Evolutionary conservation across 495 filamentous ascomycete genomes (phyloP).

Genomic region (Hypoxylon crocopeplum): DNA sequence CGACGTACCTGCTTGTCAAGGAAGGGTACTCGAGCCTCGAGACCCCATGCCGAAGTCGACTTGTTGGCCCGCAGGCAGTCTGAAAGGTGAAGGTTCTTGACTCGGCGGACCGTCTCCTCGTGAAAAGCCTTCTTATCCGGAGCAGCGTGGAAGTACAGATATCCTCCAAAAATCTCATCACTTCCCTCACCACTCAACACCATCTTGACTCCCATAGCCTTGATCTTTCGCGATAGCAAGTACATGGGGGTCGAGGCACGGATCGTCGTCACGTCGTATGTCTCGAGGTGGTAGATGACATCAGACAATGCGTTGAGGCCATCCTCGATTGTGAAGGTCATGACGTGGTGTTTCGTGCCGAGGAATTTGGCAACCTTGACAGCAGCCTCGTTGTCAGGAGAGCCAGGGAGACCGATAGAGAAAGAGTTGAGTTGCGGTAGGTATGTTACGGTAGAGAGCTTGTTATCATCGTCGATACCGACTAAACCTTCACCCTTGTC

Average conservation of each 20-base stretch:
- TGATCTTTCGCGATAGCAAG: constrained; percentile 95
- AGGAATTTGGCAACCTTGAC: constrained; percentile 91
- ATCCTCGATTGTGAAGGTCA: constrained; percentile 97
- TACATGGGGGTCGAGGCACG: constrained; percentile 99
- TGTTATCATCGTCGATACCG: constrained; percentile 90
- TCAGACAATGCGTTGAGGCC: constrained; percentile 94
- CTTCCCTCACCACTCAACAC: constrained; percentile 94
- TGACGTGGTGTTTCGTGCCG: constrained; percentile 94
- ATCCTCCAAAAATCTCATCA: constrained; percentile 98
- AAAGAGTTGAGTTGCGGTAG: constrained; percentile 96
- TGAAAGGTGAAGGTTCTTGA: constrained; percentile 93
- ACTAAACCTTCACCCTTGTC: constrained; percentile 73
- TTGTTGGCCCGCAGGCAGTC: constrained; percentile 99
- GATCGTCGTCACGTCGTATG: constrained; percentile 97
- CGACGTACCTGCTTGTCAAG: constrained; percentile 79
- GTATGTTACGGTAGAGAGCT: constrained; percentile 87
- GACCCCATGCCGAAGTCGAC: constrained; percentile 97
- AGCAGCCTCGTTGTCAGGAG: constrained; percentile 90
- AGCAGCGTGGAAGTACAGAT: constrained; percentile 97
- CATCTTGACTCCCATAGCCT: constrained; percentile 99
- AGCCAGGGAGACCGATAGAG: constrained; percentile 91
- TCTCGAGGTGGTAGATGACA: constrained; percentile 97
- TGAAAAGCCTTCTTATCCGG: constrained; percentile 92
- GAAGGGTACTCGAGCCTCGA: constrained; percentile 98
- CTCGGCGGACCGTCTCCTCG: constrained; percentile 86